Base-by-base conservation (phyloP, 352 stramenopile species). In the Pilasporangium apinafurcum region DNA sequence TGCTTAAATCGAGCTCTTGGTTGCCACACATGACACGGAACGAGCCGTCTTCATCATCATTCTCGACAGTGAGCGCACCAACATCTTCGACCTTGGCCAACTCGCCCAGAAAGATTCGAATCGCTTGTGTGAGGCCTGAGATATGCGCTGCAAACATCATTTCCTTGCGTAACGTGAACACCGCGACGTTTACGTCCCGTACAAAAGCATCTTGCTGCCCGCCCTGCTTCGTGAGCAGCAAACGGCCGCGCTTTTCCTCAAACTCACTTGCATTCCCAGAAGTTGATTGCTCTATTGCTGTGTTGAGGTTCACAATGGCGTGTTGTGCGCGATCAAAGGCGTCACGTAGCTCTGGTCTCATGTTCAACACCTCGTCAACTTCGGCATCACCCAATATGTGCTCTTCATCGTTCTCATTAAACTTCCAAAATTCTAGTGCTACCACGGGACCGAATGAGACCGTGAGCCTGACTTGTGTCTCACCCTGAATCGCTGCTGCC, bases 11-110 rank as follows among this genome's bases (percentile, higher is more conserved):
- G 32, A 81, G 54, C 36, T 72, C 55, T 9, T 67, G 44, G 37
- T 78, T 65, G 0, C 65, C 62, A 16, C 62, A 57, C 55, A 73
- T 68, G 50, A 81, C 55, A 36, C 63, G 59, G 40, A 81, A 56
- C 6, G 28, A 27, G 21, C 68, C 68, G 2, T 65, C 63, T 3
- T 81, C 68, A n/a, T n/a, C n/a, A 21, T 77, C 47, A 5, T 56
- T 63, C 20, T 52, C 25, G 9, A 73, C 56, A 18, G 47, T 57
- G n/a, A 81, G 37, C 0, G 53, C 43, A 21, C 34, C 37, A 3
- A 78, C 18, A 12, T 78, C 68, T 17, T 81, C 53, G 14, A 62
- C 51, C 53, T 81, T 81, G 31, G 51, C 25, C 31, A 81, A 34
- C 46, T 81, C 65, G 10, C 44, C 57, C 26, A 75, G 32, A 14